A percentile compares a stretch with the other conserved stretches of the same genome.
Evolutionary conservation across 768 basidiomycete species (phyloP).

Genomic region (Mrakia frigida): DNA sequence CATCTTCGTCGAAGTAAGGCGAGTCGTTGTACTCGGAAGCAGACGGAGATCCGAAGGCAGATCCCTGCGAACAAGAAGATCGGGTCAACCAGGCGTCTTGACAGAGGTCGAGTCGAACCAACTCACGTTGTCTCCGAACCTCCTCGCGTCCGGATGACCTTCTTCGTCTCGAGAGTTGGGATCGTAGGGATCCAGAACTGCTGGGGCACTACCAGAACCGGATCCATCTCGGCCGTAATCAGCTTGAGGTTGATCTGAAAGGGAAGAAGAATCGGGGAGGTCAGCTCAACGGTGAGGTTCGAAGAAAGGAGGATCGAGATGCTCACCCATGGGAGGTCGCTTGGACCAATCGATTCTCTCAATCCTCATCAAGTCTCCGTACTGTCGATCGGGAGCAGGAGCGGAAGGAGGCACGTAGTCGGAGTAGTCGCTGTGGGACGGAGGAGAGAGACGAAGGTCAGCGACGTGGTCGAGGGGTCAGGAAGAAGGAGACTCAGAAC

Average conservation of each 20-base stretch:
- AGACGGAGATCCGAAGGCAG: slow-evolving; percentile 10
- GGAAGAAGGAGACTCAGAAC: no score
- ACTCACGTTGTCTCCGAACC: slow-evolving; percentile 21
- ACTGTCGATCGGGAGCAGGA: neutral
- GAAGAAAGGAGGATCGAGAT: no score
- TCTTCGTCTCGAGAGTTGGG: slow-evolving; percentile 19
- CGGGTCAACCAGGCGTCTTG: neutral
- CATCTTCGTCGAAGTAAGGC: slow-evolving; percentile 24
- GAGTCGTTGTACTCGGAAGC: slow-evolving; percentile 24
- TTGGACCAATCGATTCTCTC: slow-evolving; percentile 29
- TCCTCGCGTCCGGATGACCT: slow-evolving; percentile 14
- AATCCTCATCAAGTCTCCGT: slow-evolving; percentile 30
- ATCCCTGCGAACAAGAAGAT: no score
- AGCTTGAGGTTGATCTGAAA: slow-evolving; percentile 2
- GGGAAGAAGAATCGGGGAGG: no score
- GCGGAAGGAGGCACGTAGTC: slow-evolving; percentile 29
- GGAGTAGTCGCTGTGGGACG: slow-evolving; percentile 18
- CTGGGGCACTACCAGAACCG: slow-evolving; percentile 5
- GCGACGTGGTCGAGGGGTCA: no score
- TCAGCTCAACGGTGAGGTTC: no score
- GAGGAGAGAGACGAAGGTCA: no score
- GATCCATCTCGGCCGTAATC: slow-evolving; percentile 20
- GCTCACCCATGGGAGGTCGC: slow-evolving; percentile 20
- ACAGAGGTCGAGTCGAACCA: neutral
- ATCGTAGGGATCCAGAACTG: slow-evolving; percentile 24